These are phyloP conservation scores for Blepharisma undulans DNA, from an alignment of 169 alveolate genomes.

Conservation along the genomic window DNA sequence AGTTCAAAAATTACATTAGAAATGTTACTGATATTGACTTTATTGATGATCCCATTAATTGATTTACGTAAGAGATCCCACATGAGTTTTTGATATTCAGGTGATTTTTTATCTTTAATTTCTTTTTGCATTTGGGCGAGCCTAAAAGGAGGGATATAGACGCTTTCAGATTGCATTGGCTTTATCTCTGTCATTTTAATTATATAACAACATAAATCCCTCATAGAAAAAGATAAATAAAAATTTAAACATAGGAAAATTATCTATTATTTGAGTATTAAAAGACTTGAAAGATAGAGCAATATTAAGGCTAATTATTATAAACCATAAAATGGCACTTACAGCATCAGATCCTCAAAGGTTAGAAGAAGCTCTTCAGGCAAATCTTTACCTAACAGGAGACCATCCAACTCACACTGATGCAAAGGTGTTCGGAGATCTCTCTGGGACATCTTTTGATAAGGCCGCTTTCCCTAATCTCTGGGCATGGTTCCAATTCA, in stretches of 20 bases:
- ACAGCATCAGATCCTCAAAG: slow-evolving; percentile 34
- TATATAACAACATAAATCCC: not conserved
- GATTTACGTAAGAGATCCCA: slow-evolving; percentile 97
- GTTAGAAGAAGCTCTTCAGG: slow-evolving; percentile 11
- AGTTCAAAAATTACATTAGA: slow-evolving; percentile 89
- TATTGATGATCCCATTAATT: slow-evolving; percentile 95
- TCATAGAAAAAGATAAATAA: not conserved
- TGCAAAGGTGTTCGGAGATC: slow-evolving; percentile 4
- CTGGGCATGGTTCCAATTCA: slow-evolving; percentile 60
- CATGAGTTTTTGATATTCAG: slow-evolving; percentile 94
- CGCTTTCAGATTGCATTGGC: slow-evolving; percentile 86
- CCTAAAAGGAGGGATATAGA: slow-evolving; percentile 97
- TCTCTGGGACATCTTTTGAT: slow-evolving; percentile 21
- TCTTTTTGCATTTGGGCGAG: slow-evolving; percentile 91
- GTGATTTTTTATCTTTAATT: slow-evolving; percentile 86
- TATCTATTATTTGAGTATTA: not conserved
- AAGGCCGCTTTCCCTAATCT: slow-evolving; percentile 51
- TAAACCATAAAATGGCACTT: not conserved
- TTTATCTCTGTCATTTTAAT: not conserved
- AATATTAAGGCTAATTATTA: not conserved
- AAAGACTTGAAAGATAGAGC: not conserved
- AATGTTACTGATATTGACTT: slow-evolving; percentile 91
- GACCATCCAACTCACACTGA: slow-evolving; percentile 31
- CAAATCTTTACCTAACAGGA: slow-evolving; percentile 26
- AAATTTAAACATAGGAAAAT: not conserved